Evolutionary conservation across 805 yeast genomes (phyloP).

Genomic region (Cyberlindnera subsufficiens): DNA sequence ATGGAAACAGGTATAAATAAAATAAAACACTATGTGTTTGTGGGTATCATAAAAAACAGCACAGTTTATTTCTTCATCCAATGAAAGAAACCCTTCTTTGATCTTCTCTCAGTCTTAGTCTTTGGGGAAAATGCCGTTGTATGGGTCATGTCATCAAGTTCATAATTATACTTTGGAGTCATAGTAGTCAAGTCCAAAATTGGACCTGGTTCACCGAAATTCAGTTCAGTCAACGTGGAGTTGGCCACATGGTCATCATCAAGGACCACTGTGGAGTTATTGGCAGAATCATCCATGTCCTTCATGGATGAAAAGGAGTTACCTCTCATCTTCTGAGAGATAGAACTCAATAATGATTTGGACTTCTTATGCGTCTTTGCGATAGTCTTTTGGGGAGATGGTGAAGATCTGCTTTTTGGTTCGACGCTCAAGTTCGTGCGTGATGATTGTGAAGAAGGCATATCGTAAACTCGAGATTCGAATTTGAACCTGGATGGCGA

Average conservation of each 20-base stretch:
- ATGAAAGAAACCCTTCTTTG: conserved; percentile 7
- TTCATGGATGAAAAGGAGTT: conserved; percentile 12
- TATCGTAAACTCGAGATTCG: conserved; percentile 33
- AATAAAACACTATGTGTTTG: background rate
- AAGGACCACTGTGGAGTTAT: background rate
- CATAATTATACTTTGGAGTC: conserved; percentile 40
- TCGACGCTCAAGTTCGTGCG: background rate
- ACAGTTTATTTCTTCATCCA: conserved; percentile 10
- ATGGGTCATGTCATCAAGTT: conserved; percentile 49
- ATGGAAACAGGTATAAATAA: background rate
- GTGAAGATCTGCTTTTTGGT: conserved; percentile 1
- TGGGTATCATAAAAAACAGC: background rate
- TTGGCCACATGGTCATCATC: conserved; percentile 17
- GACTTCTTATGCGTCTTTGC: conserved; percentile 17
- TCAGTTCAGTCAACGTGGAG: conserved; percentile 19
- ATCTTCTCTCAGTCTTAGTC: conserved; percentile 4
- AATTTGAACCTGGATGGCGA: conserved; percentile 28
- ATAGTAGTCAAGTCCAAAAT: conserved; percentile 20
- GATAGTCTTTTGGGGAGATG: conserved; percentile 8
- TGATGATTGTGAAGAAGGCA: conserved; percentile 16
- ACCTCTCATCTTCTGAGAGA: conserved; percentile 15
- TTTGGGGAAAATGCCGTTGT: background rate
- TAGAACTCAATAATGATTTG: conserved; percentile 17
- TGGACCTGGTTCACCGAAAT: conserved; percentile 26
- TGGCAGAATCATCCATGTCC: background rate